phyloP scores from a whole-genome alignment of 768 basidiomycete genomes.

The Neoboletus subvelutipes region DNA sequence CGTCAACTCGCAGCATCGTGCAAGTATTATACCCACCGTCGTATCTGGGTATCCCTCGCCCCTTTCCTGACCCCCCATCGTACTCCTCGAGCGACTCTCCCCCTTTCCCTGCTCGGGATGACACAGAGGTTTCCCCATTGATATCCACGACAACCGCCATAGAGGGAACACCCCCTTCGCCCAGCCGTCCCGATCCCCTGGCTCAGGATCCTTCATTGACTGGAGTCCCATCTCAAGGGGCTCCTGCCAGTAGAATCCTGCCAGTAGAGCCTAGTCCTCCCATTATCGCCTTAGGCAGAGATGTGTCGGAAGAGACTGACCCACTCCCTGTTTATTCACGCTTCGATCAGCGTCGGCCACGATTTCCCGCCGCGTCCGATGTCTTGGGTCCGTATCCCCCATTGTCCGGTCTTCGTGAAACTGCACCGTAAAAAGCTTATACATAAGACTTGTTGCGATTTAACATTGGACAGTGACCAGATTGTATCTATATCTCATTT shows the following conservation, averaged over 20 bases:
- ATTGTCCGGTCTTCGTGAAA: slow-evolving; percentile 9
- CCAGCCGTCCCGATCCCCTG: slow-evolving; percentile 3
- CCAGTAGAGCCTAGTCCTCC: not conserved
- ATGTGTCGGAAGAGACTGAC: slow-evolving; percentile 8
- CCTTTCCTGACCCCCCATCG: slow-evolving; percentile 21
- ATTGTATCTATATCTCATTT: slow-evolving; percentile 8
- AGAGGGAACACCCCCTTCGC: not conserved
- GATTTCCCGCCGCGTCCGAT: slow-evolving; percentile 18
- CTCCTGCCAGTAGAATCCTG: not conserved
- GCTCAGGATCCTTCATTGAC: slow-evolving; percentile 13
- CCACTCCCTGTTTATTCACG: slow-evolving; percentile 28
- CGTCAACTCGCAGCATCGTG: slow-evolving; percentile 22
- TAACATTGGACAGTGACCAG: not conserved
- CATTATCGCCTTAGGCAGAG: not conserved
- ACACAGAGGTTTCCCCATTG: not conserved
- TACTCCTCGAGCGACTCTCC: slow-evolving; percentile 11
- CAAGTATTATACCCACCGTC: slow-evolving; percentile 30
- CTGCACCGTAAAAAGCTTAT: not conserved
- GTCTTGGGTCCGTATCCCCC: slow-evolving; percentile 31
- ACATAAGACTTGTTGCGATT: not conserved
- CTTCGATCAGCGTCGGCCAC: slow-evolving; percentile 24
- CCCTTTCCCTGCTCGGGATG: not conserved
- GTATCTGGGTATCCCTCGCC: slow-evolving; percentile 7
- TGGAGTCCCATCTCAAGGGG: slow-evolving; percentile 15
- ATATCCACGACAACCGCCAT: not conserved